These are phyloP conservation scores for Actinidia chinensis DNA, from an alignment of 179 eudicot genomes.

Conservation along the genomic window DNA sequence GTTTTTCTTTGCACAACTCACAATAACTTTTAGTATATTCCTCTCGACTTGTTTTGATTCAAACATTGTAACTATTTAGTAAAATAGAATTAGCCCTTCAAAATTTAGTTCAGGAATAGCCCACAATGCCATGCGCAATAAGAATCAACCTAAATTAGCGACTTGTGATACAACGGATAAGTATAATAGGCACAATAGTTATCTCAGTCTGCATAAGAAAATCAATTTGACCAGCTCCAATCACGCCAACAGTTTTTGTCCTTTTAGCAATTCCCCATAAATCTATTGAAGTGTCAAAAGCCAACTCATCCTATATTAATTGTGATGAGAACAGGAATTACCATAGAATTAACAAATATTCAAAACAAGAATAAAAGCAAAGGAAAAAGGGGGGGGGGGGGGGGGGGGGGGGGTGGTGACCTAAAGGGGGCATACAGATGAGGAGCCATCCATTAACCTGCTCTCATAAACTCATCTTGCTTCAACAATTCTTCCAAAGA, in stretches of 20 bases:
- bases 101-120: background rate
- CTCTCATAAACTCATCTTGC: slow-evolving; percentile 97
- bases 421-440: slow-evolving; percentile 55
- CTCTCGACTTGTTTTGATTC: background rate
- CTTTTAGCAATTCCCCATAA: slow-evolving; percentile 97
- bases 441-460: slow-evolving; percentile 98
- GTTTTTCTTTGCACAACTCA: background rate
- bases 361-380: background rate
- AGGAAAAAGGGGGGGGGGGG: no score
- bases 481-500: slow-evolving; percentile 94
- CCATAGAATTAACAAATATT: background rate
- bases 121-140: background rate
- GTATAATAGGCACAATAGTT: slow-evolving; percentile 9
- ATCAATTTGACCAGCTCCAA: slow-evolving; percentile 97
- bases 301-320: background rate
- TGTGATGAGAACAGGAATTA: background rate
- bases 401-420: no score
- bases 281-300: slow-evolving; percentile 38
- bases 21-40: background rate
- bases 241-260: slow-evolving; percentile 96
- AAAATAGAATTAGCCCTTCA: background rate
- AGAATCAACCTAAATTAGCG: background rate
- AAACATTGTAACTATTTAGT: background rate
- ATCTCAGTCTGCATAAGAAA: slow-evolving; percentile 99
- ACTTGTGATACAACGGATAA: background rate